Evolutionary conservation across 2,329 filamentous ascomycete genomes (phyloP), one percentile per base, ranked within the genome.

Genomic region (Colletotrichum karsti): DNA sequence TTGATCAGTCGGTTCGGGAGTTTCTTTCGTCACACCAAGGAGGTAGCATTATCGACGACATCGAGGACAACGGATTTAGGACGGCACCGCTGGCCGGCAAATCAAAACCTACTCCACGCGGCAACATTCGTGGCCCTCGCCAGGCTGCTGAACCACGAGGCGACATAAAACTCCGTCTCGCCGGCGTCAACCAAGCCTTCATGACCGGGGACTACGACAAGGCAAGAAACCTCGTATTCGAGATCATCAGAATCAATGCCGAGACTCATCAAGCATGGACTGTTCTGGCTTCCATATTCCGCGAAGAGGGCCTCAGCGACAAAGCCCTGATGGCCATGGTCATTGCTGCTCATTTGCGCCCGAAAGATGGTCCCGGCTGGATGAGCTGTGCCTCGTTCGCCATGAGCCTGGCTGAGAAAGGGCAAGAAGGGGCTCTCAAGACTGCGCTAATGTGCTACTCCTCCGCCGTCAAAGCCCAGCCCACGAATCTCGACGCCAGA

Each of bases 161-260:
- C 42, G 90, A 94, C 72, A 93, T 94, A 77, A 93, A 91, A 73
- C 83, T 87, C 42, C 83, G 91, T 44, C 84, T 94, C 54, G 85
- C 87, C 51, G 84, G 87, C 74, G 92, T 93, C 3, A 92, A 90
- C 66, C 85, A 90, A 67, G 88, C 90, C 5, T 94, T 91, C 74
- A 83, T 93, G 66, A 82, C 86, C 9, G 83, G 86, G 26, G 84
- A 91, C 20, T 90, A 91, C 70, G 84, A 88, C 5, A 81, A 84
- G 42, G 90, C 92, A 5, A 80, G 89, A 37, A 84, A 85, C 15
- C 81, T 87, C 22, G 85, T 89, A 8, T 84, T 86, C 42, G 89
- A 92, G 72, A 87, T 91, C 64, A 90, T 92, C 73, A 85, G 89
- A 56, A 90, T 92, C 74, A 92, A 92, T 70, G 88, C 88, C 20